Evolutionary conservation across 2,329 filamentous ascomycete genomes (phyloP).

Genomic region (Tolypocladium cylindrosporum): DNA sequence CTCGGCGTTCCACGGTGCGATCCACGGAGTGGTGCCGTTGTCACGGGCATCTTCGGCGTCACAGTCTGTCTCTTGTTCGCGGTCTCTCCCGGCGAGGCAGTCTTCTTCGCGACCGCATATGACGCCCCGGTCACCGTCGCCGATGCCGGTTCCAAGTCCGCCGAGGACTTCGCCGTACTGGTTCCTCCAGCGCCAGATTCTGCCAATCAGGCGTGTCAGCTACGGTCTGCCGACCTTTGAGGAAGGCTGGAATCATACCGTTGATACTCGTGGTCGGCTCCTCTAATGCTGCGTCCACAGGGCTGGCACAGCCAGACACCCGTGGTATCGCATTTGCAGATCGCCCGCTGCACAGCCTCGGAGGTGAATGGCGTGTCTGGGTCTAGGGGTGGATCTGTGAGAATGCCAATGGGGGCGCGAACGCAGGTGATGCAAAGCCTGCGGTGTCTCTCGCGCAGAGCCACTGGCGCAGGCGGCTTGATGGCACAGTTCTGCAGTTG

Average conservation of each 20-base stretch:
- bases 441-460: constrained; percentile 66
- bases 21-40: constrained; percentile 10
- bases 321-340: constrained; percentile 42
- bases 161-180: constrained; percentile 74
- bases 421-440: constrained; percentile 70
- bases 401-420: constrained; percentile 54
- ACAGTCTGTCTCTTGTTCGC: constrained; percentile 78
- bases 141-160: constrained; percentile 76
- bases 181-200: constrained; percentile 82
- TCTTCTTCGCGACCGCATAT: constrained; percentile 70
- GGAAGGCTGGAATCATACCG: constrained; percentile 27
- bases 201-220: constrained; percentile 13
- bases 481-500: constrained; percentile 70
- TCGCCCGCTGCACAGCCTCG: constrained; percentile 43
- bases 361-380: constrained; percentile 37
- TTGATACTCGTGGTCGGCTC: constrained; percentile 48
- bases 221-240: neutral
- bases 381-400: constrained; percentile 34
- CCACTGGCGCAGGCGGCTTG: constrained; percentile 62
- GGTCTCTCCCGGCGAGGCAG: constrained; percentile 67
- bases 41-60: constrained; percentile 65
- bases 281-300: constrained; percentile 64
- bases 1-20: constrained; percentile 9
- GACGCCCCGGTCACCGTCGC: constrained; percentile 80
- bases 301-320: constrained; percentile 78